Evolutionary conservation across 2,329 filamentous ascomycete genomes (phyloP).

Genomic region (Xylaria sp.): DNA sequence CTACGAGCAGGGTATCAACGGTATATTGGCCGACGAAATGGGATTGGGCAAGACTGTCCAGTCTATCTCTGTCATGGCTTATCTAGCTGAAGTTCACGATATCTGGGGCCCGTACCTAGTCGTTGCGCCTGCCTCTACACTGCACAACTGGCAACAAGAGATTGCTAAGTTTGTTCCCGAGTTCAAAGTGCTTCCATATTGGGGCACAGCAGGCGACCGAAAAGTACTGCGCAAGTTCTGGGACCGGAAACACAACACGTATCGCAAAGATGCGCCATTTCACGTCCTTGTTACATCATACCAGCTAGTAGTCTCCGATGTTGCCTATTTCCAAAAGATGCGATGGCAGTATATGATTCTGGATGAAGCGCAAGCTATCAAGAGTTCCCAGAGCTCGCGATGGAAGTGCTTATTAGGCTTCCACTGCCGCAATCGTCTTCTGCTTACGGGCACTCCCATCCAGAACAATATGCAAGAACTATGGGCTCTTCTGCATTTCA

Average conservation of each 20-base stretch:
- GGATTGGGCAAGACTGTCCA: conserved; percentile 99
- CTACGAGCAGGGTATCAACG: conserved; percentile 99
- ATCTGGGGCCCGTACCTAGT: conserved; percentile 98
- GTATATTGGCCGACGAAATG: conserved; percentile 98
- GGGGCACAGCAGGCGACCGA: conserved; percentile 91
- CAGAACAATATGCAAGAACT: conserved; percentile 99
- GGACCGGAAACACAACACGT: conserved; percentile 97
- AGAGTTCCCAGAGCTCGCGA: conserved; percentile 92
- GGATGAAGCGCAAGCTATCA: conserved; percentile 98
- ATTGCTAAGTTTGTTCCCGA: conserved; percentile 93
- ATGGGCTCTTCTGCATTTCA: conserved; percentile 97
- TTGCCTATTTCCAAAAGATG: conserved; percentile 98
- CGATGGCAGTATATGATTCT: conserved; percentile 99
- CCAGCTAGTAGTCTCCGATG: conserved; percentile 93
- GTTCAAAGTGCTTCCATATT: conserved; percentile 95
- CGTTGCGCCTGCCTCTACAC: conserved; percentile 91
- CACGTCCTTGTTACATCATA: conserved; percentile 97
- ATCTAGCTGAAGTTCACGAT: conserved; percentile 94
- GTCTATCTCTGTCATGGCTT: conserved; percentile 99
- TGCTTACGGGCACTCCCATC: conserved; percentile 95
- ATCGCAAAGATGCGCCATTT: conserved; percentile 90
- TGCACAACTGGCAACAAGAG: conserved; percentile 99
- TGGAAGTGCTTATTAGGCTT: conserved; percentile 97
- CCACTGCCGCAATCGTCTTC: conserved; percentile 90
- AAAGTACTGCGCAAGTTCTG: conserved; percentile 98